A percentile compares a stretch with the other conserved stretches of the same genome.
These are phyloP conservation scores for Magnaporthales sp. DNA, from an alignment of 2,329 filamentous ascomycete species.

Conservation along the genomic window DNA sequence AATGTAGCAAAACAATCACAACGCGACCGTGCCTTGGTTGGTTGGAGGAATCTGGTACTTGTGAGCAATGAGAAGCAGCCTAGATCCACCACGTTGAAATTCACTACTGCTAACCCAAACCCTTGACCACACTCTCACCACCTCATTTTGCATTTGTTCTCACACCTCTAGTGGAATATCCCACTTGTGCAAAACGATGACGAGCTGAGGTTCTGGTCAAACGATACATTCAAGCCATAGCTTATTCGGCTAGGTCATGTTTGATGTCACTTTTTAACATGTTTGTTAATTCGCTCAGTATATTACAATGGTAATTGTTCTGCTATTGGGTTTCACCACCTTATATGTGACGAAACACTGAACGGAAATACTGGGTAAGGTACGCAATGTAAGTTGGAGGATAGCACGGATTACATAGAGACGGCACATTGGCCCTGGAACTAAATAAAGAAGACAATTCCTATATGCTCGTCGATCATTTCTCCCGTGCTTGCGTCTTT, in stretches of 20 bases:
- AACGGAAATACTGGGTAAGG: not conserved
- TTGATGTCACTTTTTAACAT: no score
- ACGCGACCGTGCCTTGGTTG: not conserved
- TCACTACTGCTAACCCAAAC: not conserved
- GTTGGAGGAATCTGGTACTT: not conserved
- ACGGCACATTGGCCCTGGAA: not conserved
- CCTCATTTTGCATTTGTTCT: not conserved
- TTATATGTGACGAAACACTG: no score
- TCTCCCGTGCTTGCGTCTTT: not conserved
- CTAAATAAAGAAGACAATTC: not conserved
- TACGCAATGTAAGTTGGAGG: not conserved
- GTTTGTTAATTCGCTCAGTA: no score
- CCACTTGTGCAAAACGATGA: no score
- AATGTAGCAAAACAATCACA: not conserved
- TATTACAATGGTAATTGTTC: no score
- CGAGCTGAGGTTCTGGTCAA: no score
- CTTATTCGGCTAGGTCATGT: no score
- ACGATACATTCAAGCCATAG: no score
- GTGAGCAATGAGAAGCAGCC: not conserved
- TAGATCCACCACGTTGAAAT: not conserved
- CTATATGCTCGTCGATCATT: not conserved
- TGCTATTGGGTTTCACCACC: no score
- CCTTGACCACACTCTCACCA: not conserved
- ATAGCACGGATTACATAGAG: no score
- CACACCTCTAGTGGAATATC: no score